Evolutionary conservation across 257 asterid species (phyloP).

Genomic region (Solanum neorickii): DNA sequence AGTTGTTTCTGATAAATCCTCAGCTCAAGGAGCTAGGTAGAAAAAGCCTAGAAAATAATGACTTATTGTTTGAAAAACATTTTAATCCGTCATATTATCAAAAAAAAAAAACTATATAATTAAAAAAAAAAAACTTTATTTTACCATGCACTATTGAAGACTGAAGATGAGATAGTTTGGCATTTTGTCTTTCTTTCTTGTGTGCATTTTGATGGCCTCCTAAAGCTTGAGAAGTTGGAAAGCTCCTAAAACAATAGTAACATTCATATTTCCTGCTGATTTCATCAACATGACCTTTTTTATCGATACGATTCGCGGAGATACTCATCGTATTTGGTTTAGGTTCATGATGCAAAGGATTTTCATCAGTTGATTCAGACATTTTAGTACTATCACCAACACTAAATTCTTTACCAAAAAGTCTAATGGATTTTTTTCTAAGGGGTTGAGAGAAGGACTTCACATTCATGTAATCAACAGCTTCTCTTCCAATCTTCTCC

Average conservation of each 20-base stretch:
- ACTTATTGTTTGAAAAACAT: neutral
- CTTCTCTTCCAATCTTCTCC: conserved; percentile 57
- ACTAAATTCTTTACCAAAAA: conserved; percentile 61
- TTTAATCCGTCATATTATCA: neutral
- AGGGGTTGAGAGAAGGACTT: conserved; percentile 57
- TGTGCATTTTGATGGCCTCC: conserved; percentile 98
- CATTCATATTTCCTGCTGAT: conserved; percentile 50
- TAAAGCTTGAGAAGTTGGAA: conserved; percentile 88
- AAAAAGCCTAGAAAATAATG: neutral
- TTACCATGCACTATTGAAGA: conserved; percentile 41
- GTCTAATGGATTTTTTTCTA: conserved; percentile 44
- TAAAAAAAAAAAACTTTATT: neutral
- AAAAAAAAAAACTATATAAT: neutral
- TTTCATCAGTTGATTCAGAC: neutral
- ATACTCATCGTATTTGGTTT: neutral
- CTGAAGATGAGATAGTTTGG: conserved; percentile 58
- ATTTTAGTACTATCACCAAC: neutral
- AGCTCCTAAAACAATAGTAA: conserved; percentile 74
- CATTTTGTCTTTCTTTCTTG: conserved; percentile 79
- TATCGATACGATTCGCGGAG: neutral
- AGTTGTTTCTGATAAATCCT: no score
- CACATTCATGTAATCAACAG: conserved; percentile 67
- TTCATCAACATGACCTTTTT: conserved; percentile 1
- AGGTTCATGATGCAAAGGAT: neutral
- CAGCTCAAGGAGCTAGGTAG: no score